Evolutionary conservation across 768 basidiomycete genomes (phyloP).

Genomic region (Trametes maxima): DNA sequence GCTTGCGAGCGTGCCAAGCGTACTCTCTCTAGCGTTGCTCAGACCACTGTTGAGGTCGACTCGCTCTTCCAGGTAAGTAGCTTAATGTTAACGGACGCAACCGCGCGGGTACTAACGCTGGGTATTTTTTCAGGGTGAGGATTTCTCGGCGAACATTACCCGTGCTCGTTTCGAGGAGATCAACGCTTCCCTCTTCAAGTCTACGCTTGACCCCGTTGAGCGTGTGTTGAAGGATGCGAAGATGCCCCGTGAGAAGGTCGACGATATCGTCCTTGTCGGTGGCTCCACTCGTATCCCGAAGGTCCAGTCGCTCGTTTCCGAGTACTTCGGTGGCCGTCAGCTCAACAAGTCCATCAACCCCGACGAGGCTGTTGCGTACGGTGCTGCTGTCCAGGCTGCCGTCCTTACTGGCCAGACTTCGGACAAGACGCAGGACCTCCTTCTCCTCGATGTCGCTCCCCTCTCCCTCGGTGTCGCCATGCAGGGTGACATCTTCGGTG

Average conservation of each 20-base stretch:
- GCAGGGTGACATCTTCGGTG: slow-evolving; percentile 99
- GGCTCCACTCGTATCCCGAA: slow-evolving; percentile 99
- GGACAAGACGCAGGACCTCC: slow-evolving; percentile 97
- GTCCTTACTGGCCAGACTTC: slow-evolving; percentile 98
- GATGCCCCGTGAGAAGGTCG: slow-evolving; percentile 95
- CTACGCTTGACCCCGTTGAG: slow-evolving; percentile 97
- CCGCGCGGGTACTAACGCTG: neutral
- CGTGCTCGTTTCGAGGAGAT: slow-evolving; percentile 99
- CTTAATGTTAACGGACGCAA: neutral
- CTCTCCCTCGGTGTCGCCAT: slow-evolving; percentile 99
- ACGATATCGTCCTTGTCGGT: slow-evolving; percentile 99
- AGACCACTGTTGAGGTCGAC: slow-evolving; percentile 99
- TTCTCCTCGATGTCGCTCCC: slow-evolving; percentile 97
- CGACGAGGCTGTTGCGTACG: slow-evolving; percentile 99
- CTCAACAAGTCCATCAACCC: slow-evolving; percentile 99
- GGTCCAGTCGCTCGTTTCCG: slow-evolving; percentile 96
- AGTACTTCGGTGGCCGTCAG: slow-evolving; percentile 97
- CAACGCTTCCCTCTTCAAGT: slow-evolving; percentile 93
- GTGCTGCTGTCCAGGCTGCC: slow-evolving; percentile 99
- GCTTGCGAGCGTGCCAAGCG: slow-evolving; percentile 99
- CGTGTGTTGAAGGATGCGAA: slow-evolving; percentile 99
- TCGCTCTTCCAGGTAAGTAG: slow-evolving; percentile 85
- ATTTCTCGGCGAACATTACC: slow-evolving; percentile 98
- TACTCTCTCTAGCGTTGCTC: slow-evolving; percentile 95
- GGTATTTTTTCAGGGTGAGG: slow-evolving; percentile 70